Evolutionary conservation across 2,329 filamentous ascomycete genomes (phyloP).

Genomic region (Cucurbitaria berberidis): DNA sequence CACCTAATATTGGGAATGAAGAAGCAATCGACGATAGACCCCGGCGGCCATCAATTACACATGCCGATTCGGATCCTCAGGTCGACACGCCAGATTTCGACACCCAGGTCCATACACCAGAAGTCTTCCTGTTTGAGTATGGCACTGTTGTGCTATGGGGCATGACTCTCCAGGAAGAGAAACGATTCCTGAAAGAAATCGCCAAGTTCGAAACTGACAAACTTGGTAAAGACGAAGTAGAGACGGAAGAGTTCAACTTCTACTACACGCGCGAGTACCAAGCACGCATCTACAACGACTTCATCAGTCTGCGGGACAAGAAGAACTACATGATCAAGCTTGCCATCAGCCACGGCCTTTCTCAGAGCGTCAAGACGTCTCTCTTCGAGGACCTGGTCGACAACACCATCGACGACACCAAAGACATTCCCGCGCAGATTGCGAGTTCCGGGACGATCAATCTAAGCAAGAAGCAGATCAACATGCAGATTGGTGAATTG

Average conservation of each 20-base stretch:
- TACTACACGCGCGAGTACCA: conserved; percentile 99
- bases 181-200: conserved; percentile 89
- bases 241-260: conserved; percentile 98
- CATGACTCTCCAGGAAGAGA: conserved; percentile 89
- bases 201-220: conserved; percentile 94
- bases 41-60: conserved; percentile 32
- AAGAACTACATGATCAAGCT: conserved; percentile 98
- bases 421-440: conserved; percentile 91
- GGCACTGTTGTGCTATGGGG: conserved; percentile 98
- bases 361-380: conserved; percentile 97
- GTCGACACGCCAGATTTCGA: conserved; percentile 73
- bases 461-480: conserved; percentile 87
- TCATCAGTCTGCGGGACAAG: conserved; percentile 92
- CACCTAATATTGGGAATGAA: conserved; percentile 31
- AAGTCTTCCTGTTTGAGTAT: conserved; percentile 96
- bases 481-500: conserved; percentile 98
- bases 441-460: conserved; percentile 91
- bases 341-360: conserved; percentile 92
- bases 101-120: conserved; percentile 85
- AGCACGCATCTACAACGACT: conserved; percentile 98
- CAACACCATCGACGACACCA: conserved; percentile 90
- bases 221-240: conserved; percentile 83
- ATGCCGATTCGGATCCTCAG: conserved; percentile 41
- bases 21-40: conserved; percentile 29
- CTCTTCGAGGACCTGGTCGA: conserved; percentile 95